A percentile compares a stretch with the other conserved stretches of the same genome.
Evolutionary conservation across 306 rosid genomes (phyloP).

Genomic region (Boehmeria nivea): DNA sequence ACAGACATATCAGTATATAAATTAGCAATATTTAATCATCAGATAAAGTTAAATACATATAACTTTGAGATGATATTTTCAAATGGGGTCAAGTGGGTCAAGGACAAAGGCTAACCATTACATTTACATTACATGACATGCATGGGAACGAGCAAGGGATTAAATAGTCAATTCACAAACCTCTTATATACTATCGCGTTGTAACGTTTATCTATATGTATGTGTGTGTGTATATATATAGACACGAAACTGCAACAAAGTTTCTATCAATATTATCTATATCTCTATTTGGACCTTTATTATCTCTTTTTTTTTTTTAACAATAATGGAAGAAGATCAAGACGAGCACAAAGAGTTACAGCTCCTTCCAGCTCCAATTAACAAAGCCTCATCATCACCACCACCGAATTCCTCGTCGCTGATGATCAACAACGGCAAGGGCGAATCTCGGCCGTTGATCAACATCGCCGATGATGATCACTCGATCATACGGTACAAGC

Average conservation of each 20-base stretch:
- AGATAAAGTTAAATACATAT: no score
- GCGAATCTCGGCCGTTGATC: conserved; percentile 23
- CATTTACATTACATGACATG: background rate
- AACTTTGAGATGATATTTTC: no score
- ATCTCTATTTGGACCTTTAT: conserved; percentile 2
- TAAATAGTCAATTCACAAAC: conserved; percentile 18
- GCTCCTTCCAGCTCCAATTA: conserved; percentile 59
- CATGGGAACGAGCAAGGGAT: conserved; percentile 23
- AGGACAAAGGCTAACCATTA: no score
- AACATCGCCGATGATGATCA: conserved; percentile 8
- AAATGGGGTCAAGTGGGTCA: no score
- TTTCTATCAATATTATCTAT: conserved; percentile 10
- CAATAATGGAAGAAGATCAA: conserved; percentile 8
- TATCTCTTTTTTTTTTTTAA: background rate
- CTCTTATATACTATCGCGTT: background rate
- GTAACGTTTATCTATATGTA: background rate
- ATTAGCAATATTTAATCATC: no score
- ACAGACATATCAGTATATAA: no score
- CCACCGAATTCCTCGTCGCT: conserved; percentile 20
- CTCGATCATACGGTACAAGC: conserved; percentile 31
- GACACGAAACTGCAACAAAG: conserved; percentile 25
- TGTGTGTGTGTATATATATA: conserved; percentile 28
- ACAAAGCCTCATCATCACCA: conserved; percentile 24
- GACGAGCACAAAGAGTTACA: conserved; percentile 70
- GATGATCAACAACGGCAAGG: conserved; percentile 5